Conservation (phyloP, 495 filamentous ascomycete genomes). For the Oidiodendron maius region DNA sequence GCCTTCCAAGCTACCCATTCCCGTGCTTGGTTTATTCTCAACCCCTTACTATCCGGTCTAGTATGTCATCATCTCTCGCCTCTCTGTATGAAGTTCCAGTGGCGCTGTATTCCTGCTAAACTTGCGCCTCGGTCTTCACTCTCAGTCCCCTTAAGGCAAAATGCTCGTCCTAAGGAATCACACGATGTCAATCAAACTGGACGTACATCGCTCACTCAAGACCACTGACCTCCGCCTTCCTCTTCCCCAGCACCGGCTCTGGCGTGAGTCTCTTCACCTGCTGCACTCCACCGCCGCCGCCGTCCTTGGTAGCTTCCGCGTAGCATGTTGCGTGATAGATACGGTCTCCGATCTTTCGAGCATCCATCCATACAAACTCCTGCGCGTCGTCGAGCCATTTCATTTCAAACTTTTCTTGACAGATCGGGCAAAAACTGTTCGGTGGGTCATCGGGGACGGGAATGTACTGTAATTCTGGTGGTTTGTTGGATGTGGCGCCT, state of each 20-base stretch:
- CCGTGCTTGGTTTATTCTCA: too few relatives aligned
- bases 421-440: conserved; percentile 79
- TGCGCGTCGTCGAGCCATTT: conserved; percentile 85
- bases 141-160: conserved; percentile 9
- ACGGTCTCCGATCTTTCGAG: conserved; percentile 66
- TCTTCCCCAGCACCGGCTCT: conserved; percentile 66
- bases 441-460: conserved; percentile 73
- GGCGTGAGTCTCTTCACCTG: conserved; percentile 45
- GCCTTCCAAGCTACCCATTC: too few relatives aligned
- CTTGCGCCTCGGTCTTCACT: conserved; percentile 18
- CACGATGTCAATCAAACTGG: neutral
- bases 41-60: too few relatives aligned
- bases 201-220: neutral
- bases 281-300: conserved; percentile 20
- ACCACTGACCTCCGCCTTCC: conserved; percentile 63
- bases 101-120: neutral
- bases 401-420: conserved; percentile 89
- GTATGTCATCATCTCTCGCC: neutral
- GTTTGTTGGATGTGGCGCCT: conserved; percentile 28
- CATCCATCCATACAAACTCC: conserved; percentile 96
- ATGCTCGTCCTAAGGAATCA: conserved; percentile 12
- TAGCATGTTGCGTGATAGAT: conserved; percentile 90
- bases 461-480: conserved; percentile 67
- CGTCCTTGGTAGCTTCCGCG: conserved; percentile 70
- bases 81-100: neutral